Evolutionary conservation across 345 rosid species (phyloP), one percentile per base, ranked within the genome.

Genomic region (Dovyalis caffra): DNA sequence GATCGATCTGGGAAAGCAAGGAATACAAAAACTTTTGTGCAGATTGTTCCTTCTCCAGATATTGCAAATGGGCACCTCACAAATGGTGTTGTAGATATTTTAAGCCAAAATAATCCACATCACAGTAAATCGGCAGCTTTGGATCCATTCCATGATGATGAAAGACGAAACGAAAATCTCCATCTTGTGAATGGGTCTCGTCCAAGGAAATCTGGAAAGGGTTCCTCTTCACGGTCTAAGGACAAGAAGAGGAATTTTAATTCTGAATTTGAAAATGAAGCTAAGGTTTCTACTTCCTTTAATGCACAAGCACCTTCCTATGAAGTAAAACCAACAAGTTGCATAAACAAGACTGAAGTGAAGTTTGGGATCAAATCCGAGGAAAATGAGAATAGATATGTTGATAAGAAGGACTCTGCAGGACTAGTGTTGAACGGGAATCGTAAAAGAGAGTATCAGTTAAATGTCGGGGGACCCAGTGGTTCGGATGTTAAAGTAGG

Each of bases 171-270:
- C 53, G 87, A 78, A 45, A 86, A 80, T 74, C 83, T 74, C 61
- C 73, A 76, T 80, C 86, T 57, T 86, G 81, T 78, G 66, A 83
- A 79, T 72, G 85, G 81, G 28, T 82, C 88, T 71, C 78, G 61
- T 65, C 71, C 86, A 69, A 87, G 80, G 83, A 92, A 86, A 80
- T 81, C 90, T 47, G 91, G 88, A 45, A 94, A 87, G 81, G 85
- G 86, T 61, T 88, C 90, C 63, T 89, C 90, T 70, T 90, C 91
- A 25, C 76, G 83, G 77, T 86, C 92, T 43, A 93, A 87, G 87
- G 98, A 89, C 72, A 86, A 82, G 83, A 85, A 43, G 62, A 80
- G 74, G 49, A 89, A 82, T 74, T 81, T 72, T 14, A 87, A 83
- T 80, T 75, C 72, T 68, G 80, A 64, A 12, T 25, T 34, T 49